Evolutionary conservation across 1,284 basidiomycete species (phyloP).

Genomic region (Ustilago bromivora): DNA sequence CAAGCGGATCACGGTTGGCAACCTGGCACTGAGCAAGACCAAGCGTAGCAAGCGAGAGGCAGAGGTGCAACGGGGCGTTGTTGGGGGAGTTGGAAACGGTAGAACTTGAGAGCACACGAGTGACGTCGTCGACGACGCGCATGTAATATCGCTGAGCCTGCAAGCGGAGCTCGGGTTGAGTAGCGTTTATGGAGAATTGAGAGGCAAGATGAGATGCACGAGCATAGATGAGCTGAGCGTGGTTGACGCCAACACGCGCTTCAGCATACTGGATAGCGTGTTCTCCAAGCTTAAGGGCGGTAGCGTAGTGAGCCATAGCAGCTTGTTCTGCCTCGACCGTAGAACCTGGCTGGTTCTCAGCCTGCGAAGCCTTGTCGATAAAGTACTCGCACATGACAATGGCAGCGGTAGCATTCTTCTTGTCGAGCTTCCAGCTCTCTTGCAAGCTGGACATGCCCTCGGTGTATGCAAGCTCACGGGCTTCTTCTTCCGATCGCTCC

Average conservation of each 20-base stretch:
- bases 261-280: constrained; percentile 69
- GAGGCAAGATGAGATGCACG: constrained; percentile 62
- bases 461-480: constrained; percentile 61
- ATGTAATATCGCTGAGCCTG: constrained; percentile 63
- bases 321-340: constrained; percentile 30
- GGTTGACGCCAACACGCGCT: constrained; percentile 51
- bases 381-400: constrained; percentile 63
- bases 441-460: constrained; percentile 63
- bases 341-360: constrained; percentile 25
- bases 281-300: constrained; percentile 66
- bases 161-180: constrained; percentile 52
- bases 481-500: constrained; percentile 56
- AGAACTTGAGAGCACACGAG: constrained; percentile 32
- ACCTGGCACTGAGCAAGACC: constrained; percentile 66
- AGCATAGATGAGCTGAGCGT: constrained; percentile 63
- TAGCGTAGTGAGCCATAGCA: constrained; percentile 50
- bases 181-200: constrained; percentile 49
- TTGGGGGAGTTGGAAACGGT: constrained; percentile 17
- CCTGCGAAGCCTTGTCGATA: constrained; percentile 51
- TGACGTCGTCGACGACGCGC: constrained; percentile 58
- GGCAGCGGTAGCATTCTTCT: constrained; percentile 65
- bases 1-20: constrained; percentile 54
- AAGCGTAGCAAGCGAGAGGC: constrained; percentile 61
- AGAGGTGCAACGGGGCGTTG: constrained; percentile 46
- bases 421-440: constrained; percentile 65